Evolutionary conservation across 257 asterid species (phyloP).

Genomic region (Vinca minor): DNA sequence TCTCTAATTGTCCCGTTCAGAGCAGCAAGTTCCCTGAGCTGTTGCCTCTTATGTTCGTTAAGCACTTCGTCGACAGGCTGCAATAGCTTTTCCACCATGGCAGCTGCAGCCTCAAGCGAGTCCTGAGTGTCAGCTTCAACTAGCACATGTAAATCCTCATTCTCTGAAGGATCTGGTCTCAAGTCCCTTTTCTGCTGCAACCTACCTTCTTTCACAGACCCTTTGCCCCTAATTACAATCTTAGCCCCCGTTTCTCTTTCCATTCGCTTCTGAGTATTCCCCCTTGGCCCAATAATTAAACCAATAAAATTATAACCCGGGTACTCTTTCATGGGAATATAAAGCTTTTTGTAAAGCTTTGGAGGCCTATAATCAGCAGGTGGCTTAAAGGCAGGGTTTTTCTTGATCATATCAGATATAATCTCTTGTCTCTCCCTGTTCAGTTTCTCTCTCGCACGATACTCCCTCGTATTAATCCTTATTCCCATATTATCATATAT

Average conservation of each 20-base stretch:
- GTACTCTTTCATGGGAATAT: constrained; percentile 87
- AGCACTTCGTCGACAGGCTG: constrained; percentile 98
- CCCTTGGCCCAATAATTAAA: constrained; percentile 85
- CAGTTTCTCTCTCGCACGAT: constrained; percentile 79
- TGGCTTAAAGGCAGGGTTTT: constrained; percentile 87
- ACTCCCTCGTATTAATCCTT: constrained; percentile 87
- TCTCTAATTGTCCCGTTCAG: constrained; percentile 95
- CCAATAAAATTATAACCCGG: constrained; percentile 96
- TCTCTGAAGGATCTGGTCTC: constrained; percentile 77
- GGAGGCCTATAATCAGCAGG: constrained; percentile 99
- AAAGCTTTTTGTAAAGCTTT: constrained; percentile 80
- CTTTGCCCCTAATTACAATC: constrained; percentile 95
- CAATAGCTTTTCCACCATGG: constrained; percentile 93
- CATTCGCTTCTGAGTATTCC: constrained; percentile 96
- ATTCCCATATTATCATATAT: constrained; percentile 82
- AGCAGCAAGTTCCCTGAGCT: constrained; percentile 92
- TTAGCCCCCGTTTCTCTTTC: constrained; percentile 93
- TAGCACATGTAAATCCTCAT: constrained; percentile 89
- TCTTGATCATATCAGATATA: constrained; percentile 74
- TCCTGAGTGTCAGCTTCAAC: constrained; percentile 97
- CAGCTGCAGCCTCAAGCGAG: constrained; percentile 83
- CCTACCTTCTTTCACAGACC: constrained; percentile 91
- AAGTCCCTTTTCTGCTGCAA: constrained; percentile 81
- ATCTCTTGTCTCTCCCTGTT: constrained; percentile 89
- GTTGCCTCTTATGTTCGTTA: constrained; percentile 94